Base-by-base conservation (phyloP, 2,329 filamentous ascomycete genomes). In the Neophaeococcomyces mojaviensis region DNA sequence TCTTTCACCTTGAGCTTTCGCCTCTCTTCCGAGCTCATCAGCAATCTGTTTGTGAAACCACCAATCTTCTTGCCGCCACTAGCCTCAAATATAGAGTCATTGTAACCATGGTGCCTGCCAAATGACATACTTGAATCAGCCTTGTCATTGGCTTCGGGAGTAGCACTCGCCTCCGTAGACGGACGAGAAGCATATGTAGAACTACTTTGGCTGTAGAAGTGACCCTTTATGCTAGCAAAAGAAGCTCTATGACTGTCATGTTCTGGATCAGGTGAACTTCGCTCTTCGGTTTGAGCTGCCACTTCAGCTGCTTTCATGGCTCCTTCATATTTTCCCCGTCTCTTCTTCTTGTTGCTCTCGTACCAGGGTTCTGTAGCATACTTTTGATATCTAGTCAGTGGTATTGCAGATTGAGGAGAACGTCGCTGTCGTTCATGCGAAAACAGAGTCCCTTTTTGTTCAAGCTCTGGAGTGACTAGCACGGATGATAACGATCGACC, bases 1-100 rank as follows among this genome's bases (percentile, higher is more conserved):
- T 64, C 58, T 54, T 69, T 69, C 44, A 70, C 44, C 39, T 60
- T 58, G 42, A 59, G 60, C 28, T 63, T 58, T 19, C 64, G 55
- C 24, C 62, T 63, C 43, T 68, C 62, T 12, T 63, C 60, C 19
- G 61, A 58, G 10, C 59, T 55, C 33, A 59, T 57, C 12, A 51
- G 57, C 35, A 68, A 57, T 12, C 32, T 32, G 19, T 32, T 44
- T 4, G 41, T 33, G 13, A 37, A 37, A 22, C 32, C 32, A 22
- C 33, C 28, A 50, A 57, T 66, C 49, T 59, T 61, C 49, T 59
- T 61, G 2, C 55, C 61, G 20, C 61, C 60, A 13, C 66, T 52
- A 7, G 58, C 64, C 24, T 50, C 44, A 19, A 54, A 49, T 16
- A 57, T 37, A 4, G 24, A 22, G 36, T 44, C 36, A 22, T 44